Evolutionary conservation across 2,329 filamentous ascomycete species (phyloP).

Genomic region (Shiraia sp.): DNA sequence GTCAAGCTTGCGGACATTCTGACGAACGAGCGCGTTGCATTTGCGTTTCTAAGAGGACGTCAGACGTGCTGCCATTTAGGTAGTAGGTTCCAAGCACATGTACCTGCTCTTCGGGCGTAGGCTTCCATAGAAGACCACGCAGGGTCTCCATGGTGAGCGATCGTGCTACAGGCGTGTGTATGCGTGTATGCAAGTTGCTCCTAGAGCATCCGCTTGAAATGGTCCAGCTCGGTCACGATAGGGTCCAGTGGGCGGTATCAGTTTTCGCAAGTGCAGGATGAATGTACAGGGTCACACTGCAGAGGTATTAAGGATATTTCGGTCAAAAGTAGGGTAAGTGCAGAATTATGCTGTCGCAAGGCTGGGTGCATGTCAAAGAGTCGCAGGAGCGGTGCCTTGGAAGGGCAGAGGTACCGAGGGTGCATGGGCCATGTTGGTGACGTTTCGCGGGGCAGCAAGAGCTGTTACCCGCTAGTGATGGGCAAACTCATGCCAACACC

Average conservation of each 20-base stretch:
- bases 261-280: background rate
- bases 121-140: slow-evolving; percentile 84
- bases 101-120: slow-evolving; percentile 92
- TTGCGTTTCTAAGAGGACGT: slow-evolving; percentile 73
- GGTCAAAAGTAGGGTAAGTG: background rate
- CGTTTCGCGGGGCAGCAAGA: slow-evolving; percentile 35
- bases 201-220: background rate
- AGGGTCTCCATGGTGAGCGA: slow-evolving; percentile 75
- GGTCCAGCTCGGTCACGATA: background rate
- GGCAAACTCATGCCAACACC: slow-evolving; percentile 1
- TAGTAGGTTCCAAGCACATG: slow-evolving; percentile 1
- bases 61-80: slow-evolving; percentile 6
- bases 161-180: slow-evolving; percentile 1
- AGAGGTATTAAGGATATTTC: background rate
- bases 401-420: slow-evolving; percentile 14
- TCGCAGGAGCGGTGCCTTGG: slow-evolving; percentile 21
- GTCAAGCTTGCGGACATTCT: slow-evolving; percentile 91
- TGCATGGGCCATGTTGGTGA: slow-evolving; percentile 26
- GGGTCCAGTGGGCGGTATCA: background rate
- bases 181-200: background rate
- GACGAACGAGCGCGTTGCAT: slow-evolving; percentile 87
- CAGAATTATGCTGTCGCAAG: slow-evolving; percentile 1
- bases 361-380: slow-evolving; percentile 11
- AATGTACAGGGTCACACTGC: too few species aligned
- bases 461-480: slow-evolving; percentile 25